Base-by-base conservation (phyloP, 345 rosid genomes). In the Theobroma cacao region DNA sequence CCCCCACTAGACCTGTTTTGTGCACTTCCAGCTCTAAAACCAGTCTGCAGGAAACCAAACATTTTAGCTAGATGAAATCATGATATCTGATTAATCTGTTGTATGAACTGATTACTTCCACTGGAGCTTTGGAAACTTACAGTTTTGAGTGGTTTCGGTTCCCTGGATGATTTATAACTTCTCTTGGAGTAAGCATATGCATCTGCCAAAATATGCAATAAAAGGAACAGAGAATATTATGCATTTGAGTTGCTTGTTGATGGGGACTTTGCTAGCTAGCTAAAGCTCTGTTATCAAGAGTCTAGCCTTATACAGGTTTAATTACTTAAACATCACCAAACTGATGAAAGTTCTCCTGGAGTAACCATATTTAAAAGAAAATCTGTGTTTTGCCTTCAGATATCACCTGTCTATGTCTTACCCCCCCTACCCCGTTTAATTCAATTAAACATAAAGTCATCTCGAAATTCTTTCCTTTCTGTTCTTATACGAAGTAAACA, bases 121-220 rank as follows among this genome's bases (percentile, higher is more conserved):
- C 22, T 75, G 45, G 48, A 41, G 55, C 22, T 18, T 18, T 63
- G 78, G 62, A 58, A 67, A 80, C 95, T 92, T 88, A 91, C 97
- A 58, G 78, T 77, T 79, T 85, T 81, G 26, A 74, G 78, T 3
- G 88, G 31, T 82, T 77, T 85, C 40, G 59, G 58, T 53, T 82
- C 87, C 78, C 75, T 82, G 58, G 90, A 86, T 87, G 95, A 88
- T 72, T 82, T 85, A 18, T 81, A 75, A 60, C 84, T 85, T 83
- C 80, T 86, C 81, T 80, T 93, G 1, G 90, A 72, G 55, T 83
- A 53, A 66, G 88, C 76, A 81, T 85, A 86, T 50, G 90, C 87
- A 89, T 87, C 94, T 90, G 91, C 78, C 74, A 36, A 63, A 75
- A 72, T 68, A 78, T 18, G 18, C 55, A 55, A 47, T 64, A 74